Base-by-base conservation (phyloP, 2,329 filamentous ascomycete genomes). In the Coniella lustricola region DNA sequence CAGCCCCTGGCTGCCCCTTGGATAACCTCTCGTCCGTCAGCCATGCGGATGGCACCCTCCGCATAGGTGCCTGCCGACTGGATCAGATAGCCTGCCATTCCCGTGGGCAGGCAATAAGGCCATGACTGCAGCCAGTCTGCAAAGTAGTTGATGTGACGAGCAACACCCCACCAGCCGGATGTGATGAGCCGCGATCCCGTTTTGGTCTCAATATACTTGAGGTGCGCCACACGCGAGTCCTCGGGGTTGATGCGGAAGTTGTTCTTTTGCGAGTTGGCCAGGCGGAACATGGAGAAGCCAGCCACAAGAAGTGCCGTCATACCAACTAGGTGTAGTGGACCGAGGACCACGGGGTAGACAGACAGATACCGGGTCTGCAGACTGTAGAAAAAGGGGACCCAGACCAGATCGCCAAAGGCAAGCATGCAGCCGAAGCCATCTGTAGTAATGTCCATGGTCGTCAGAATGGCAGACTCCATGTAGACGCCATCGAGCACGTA, bases 361-460 rank as follows among this genome's bases (percentile, higher is more conserved):
- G 90, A 79, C 5, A 97, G 81, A 65, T 96, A 97, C 37, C 87
- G 82, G 7, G 85, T 82, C 67, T 95, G 90, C 32, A 88, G 73
- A 16, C 82, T 86, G 74, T 95, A 97, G 50, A 88, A 75, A 64
- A 95, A 95, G 0, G 91, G 91, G 2, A 96, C 79, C 91, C 91
- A 97, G 53, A 86, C 87, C 5, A 96, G 75, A 60, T 97, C 91
- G 48, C 90, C 91, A 63, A 96, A 96, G 2, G 87, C 75, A 31
- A 97, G 76, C 91, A 97, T 97, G 71, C 89, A 89, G 46, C 91
- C 91, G 58, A 97, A 95, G 5, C 91, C 91, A 59, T 97, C 91
- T 36, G 83, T 87, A 44, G 85, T 95, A 56, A 96, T 85, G 62
- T 97, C 91, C 69, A 97, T 96, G 29, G 90, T 96, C 1, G 90